Evolutionary conservation across 2,329 filamentous ascomycete genomes (phyloP).

Genomic region (Fusarium phyllophilum): DNA sequence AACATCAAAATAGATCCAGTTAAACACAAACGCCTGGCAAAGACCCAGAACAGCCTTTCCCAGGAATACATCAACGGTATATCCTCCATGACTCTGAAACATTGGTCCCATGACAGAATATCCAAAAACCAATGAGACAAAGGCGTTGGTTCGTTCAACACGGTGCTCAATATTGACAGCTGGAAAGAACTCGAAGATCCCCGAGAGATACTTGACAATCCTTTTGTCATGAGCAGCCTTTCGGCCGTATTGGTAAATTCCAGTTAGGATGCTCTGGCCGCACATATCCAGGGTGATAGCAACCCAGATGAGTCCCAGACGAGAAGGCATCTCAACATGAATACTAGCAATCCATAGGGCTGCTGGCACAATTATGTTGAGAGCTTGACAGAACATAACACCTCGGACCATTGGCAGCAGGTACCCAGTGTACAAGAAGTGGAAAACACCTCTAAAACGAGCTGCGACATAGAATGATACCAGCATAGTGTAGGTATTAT

Average conservation of each 20-base stretch:
- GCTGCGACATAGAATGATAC: slow-evolving; percentile 70
- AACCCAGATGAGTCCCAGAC: slow-evolving; percentile 65
- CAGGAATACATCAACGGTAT: slow-evolving; percentile 65
- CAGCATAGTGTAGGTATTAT: slow-evolving; percentile 66
- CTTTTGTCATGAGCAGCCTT: slow-evolving; percentile 27
- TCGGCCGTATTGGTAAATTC: slow-evolving; percentile 49
- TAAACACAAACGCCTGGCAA: slow-evolving; percentile 67
- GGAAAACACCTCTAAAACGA: slow-evolving; percentile 62
- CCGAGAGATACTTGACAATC: slow-evolving; percentile 43
- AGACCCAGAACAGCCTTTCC: slow-evolving; percentile 70
- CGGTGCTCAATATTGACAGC: slow-evolving; percentile 74
- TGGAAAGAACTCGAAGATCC: slow-evolving; percentile 67
- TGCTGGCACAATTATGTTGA: slow-evolving; percentile 57
- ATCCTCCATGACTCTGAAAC: slow-evolving; percentile 62
- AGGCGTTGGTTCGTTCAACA: slow-evolving; percentile 71
- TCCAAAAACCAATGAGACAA: slow-evolving; percentile 72
- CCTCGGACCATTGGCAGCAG: slow-evolving; percentile 67
- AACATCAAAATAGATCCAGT: slow-evolving; percentile 73
- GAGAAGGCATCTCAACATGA: slow-evolving; percentile 63
- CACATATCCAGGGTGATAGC: slow-evolving; percentile 66
- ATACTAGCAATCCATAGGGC: slow-evolving; percentile 70
- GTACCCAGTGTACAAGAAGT: slow-evolving; percentile 57
- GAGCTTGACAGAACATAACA: slow-evolving; percentile 62
- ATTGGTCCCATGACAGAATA: slow-evolving; percentile 71
- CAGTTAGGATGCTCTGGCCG: slow-evolving; percentile 56